Percentiles rank a stretch among this genome's conserved stretches.
Conservation (phyloP, 176 grass and related monocot species). For the Carex parvula region DNA sequence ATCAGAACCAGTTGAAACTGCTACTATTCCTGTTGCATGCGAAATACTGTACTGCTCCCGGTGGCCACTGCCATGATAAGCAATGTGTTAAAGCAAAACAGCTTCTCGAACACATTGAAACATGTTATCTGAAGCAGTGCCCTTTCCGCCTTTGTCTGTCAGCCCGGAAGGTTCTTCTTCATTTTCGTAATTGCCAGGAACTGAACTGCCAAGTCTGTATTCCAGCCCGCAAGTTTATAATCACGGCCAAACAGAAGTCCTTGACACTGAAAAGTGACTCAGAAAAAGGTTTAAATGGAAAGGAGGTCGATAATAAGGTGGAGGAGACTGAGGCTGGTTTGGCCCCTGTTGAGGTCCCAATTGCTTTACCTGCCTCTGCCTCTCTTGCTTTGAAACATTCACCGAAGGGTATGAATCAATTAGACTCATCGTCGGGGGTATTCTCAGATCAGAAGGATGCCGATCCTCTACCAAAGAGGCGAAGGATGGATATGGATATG, state of each 20-base stretch:
- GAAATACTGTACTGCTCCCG: conserved; percentile 52
- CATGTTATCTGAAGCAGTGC: conserved; percentile 64
- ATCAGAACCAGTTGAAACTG: conserved; percentile 73
- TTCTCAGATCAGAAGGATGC: conserved; percentile 63
- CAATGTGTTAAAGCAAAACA: conserved; percentile 64
- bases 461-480: conserved; percentile 61
- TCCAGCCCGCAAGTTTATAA: conserved; percentile 49
- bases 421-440: conserved; percentile 24
- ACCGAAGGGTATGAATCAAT: not conserved
- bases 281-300: conserved; percentile 35
- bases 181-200: conserved; percentile 64
- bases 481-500: conserved; percentile 61
- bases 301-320: conserved; percentile 16
- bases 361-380: conserved; percentile 3
- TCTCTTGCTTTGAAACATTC: not conserved
- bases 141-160: conserved; percentile 44
- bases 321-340: conserved; percentile 30
- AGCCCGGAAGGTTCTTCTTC: conserved; percentile 53
- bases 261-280: conserved; percentile 43
- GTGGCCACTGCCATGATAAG: conserved; percentile 70
- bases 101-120: conserved; percentile 63
- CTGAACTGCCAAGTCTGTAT: conserved; percentile 78
- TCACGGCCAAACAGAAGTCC: conserved; percentile 43
- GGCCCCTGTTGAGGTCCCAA: not conserved
- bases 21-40: conserved; percentile 75